Evolutionary conservation across 2,329 filamentous ascomycete genomes (phyloP).

Genomic region (Amphichorda felina): DNA sequence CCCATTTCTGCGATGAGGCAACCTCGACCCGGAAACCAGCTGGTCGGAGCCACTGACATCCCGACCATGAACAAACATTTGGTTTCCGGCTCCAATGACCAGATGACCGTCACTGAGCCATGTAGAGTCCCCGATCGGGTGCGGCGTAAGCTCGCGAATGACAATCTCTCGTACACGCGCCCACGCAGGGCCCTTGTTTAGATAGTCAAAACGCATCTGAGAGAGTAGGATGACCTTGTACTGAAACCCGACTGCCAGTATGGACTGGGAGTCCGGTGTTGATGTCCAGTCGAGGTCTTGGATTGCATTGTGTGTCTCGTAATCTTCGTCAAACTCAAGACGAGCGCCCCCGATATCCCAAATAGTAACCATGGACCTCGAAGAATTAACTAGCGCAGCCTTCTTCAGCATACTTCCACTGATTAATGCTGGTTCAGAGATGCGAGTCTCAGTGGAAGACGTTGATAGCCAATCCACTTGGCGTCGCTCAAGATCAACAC

Average conservation of each 20-base stretch:
- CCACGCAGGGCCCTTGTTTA: slow-evolving; percentile 85
- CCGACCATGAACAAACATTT: slow-evolving; percentile 76
- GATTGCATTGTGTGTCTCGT: slow-evolving; percentile 61
- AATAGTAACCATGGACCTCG: slow-evolving; percentile 67
- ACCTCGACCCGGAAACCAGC: slow-evolving; percentile 38
- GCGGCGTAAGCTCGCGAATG: slow-evolving; percentile 70
- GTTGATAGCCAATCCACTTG: slow-evolving; percentile 74
- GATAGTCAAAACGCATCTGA: slow-evolving; percentile 84
- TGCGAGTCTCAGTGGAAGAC: slow-evolving; percentile 67
- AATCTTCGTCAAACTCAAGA: slow-evolving; percentile 70
- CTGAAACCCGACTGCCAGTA: slow-evolving; percentile 86
- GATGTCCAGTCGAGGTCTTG: slow-evolving; percentile 90
- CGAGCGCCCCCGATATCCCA: slow-evolving; percentile 80
- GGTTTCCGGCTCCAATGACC: slow-evolving; percentile 81
- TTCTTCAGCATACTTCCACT: slow-evolving; percentile 83
- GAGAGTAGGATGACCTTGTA: slow-evolving; percentile 71
- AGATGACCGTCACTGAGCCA: slow-evolving; percentile 82
- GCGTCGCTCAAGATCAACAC: slow-evolving; percentile 47
- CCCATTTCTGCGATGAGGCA: slow-evolving; percentile 34
- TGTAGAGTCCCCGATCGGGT: slow-evolving; percentile 84
- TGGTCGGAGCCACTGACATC: slow-evolving; percentile 54
- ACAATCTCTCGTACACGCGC: slow-evolving; percentile 71
- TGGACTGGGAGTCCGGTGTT: slow-evolving; percentile 78
- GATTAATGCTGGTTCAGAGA: slow-evolving; percentile 61
- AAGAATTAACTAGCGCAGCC: slow-evolving; percentile 67